Conservation (phyloP, 805 yeast species). For the Jamesozyma hellenica region DNA sequence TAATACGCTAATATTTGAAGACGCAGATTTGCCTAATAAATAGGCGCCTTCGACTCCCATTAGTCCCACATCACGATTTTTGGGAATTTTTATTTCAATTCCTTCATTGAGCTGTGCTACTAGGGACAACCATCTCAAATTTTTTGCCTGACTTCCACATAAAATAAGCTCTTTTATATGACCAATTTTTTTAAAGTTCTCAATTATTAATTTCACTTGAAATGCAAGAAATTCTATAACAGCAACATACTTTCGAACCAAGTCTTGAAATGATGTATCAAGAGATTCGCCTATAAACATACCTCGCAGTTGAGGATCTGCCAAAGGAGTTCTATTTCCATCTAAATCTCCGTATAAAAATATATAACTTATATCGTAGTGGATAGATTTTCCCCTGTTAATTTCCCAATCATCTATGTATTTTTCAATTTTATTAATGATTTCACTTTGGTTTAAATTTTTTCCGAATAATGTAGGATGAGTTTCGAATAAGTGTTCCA, state of each 20-base stretch:
- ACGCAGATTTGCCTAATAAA: slow-evolving; percentile 12
- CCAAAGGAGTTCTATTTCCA: slow-evolving; percentile 51
- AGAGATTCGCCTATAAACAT: slow-evolving; percentile 39
- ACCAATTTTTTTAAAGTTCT: slow-evolving; percentile 14
- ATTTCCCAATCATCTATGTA: slow-evolving; percentile 11
- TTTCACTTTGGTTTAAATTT: background rate
- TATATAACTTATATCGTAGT: slow-evolving; percentile 29
- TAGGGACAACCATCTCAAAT: slow-evolving; percentile 32
- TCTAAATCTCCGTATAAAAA: slow-evolving; percentile 45
- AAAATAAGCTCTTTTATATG: slow-evolving; percentile 22
- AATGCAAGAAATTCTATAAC: slow-evolving; percentile 43
- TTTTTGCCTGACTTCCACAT: slow-evolving; percentile 47
- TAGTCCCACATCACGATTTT: slow-evolving; percentile 5
- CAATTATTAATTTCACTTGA: slow-evolving; percentile 37
- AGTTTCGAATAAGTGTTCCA: slow-evolving; percentile 38
- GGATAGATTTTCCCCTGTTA: slow-evolving; percentile 12
- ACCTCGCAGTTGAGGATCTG: slow-evolving; percentile 41
- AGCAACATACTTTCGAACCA: slow-evolving; percentile 37
- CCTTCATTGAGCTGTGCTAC: slow-evolving; percentile 19
- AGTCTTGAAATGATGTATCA: slow-evolving; percentile 26
- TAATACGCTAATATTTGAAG: background rate
- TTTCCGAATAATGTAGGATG: slow-evolving; percentile 28
- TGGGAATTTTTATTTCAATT: slow-evolving; percentile 9
- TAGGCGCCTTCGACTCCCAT: slow-evolving; percentile 20
- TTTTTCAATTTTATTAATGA: slow-evolving; percentile 20